Evolutionary conservation across 2,329 filamentous ascomycete species (phyloP), one percentile per base, ranked within the genome.

Genomic region (Tolypocladium sp.): DNA sequence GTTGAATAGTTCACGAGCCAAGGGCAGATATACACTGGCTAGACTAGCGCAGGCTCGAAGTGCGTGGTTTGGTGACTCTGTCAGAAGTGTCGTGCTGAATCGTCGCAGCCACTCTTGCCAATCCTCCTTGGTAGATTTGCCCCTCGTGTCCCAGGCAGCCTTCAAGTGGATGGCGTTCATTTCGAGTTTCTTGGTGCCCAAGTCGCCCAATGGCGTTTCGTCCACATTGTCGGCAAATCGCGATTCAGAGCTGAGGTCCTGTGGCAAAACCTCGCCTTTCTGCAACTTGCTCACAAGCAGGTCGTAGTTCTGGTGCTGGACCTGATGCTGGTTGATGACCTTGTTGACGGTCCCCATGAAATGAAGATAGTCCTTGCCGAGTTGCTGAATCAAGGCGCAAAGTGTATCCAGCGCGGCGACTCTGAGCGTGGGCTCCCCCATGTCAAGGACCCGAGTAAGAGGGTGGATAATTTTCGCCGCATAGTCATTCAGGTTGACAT

Each of bases 31-130:
- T 17, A 94, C 88, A 64, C 90, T 93, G 37, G 92, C 94, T 42
- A 99, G 79, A 60, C 89, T 90, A 44, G 93, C 94, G 71, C 95
- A 99, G 51, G 94, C 94, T 63, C 94, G 85, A 1, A 99, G 80
- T 10, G 95, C 93, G 68, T 97, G 94, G 64, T 97, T 96, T 3
- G 94, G 95, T 2, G 92, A 97, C 71, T 99, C 95, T 62, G 92
- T 91, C 52, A 99, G 81, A 9, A 99, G 80, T 59, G 96, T 96
- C 40, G 96, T 93, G 70, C 93, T 97, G 75, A 99, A 96, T 35
- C 93, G 85, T 62, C 95, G 86, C 74, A 99, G 91, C 94, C 94
- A 99, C 73, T 99, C 94, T 68, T 96, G 91, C 94, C 94, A 99
- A 74, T 99, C 94, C 70, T 99, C 94, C 67, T 92, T 92, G 12